Percentiles rank a stretch among this genome's conserved stretches.
phyloP scores from a whole-genome alignment of 257 asterid species.

The Ehretia macrophylla region DNA sequence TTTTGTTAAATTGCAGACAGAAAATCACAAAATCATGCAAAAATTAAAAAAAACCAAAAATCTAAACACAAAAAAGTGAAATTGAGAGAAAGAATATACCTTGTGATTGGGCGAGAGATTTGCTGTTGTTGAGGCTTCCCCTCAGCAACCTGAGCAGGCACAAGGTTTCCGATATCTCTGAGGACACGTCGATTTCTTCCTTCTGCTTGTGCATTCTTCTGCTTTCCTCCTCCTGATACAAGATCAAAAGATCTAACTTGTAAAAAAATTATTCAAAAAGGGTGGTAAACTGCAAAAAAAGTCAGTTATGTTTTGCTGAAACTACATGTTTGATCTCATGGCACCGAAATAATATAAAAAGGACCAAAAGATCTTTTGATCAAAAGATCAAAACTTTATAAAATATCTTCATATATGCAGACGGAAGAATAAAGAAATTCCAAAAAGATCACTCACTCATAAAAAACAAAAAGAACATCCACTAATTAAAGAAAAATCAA shows the following conservation, averaged over 20 bases:
- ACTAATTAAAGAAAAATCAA: too few species aligned
- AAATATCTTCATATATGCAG: too few species aligned
- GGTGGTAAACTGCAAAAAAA: not conserved
- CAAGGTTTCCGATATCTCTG: conserved; percentile 76
- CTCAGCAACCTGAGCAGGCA: conserved; percentile 23
- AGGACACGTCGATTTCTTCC: conserved; percentile 54
- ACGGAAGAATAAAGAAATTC: too few species aligned
- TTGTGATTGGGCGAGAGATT: conserved; percentile 35
- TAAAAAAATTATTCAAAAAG: not conserved
- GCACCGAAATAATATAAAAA: not conserved
- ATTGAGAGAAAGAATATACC: conserved; percentile 10
- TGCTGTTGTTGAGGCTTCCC: conserved; percentile 27
- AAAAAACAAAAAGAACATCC: too few species aligned
- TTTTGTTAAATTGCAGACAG: not conserved
- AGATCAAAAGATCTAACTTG: not conserved
- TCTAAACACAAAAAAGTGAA: not conserved
- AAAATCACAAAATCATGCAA: not conserved
- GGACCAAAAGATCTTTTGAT: too few species aligned
- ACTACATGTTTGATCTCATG: not conserved
- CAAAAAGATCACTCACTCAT: too few species aligned
- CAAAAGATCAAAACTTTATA: too few species aligned
- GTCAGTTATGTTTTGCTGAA: too few species aligned
- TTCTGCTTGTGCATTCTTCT: conserved; percentile 41
- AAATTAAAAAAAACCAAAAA: not conserved
- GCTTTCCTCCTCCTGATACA: conserved; percentile 47